Percentiles rank a stretch among this genome's conserved stretches.
phyloP scores from a whole-genome alignment of 2,329 filamentous ascomycete species.

The Hymenoscyphus salicellus region DNA sequence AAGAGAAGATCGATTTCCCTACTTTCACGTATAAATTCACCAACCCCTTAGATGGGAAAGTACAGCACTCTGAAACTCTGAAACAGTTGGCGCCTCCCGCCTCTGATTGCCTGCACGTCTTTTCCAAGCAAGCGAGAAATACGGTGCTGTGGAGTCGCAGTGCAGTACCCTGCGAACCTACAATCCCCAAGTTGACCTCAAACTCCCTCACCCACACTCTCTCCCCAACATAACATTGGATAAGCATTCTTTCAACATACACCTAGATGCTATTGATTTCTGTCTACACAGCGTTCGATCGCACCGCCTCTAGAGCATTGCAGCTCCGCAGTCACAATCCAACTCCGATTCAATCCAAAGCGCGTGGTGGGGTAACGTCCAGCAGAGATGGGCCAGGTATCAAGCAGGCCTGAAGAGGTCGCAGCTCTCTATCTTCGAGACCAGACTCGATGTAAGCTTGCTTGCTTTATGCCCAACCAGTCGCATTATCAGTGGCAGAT shows the following conservation, averaged over 20 bases:
- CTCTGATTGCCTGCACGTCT: too few species aligned
- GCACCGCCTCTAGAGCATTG: slow-evolving; percentile 18
- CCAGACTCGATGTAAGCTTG: slow-evolving; percentile 77
- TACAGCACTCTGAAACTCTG: too few species aligned
- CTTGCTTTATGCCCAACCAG: slow-evolving; percentile 9
- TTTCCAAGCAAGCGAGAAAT: background rate
- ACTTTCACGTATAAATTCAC: background rate
- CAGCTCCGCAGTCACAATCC: background rate
- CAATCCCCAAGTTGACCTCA: slow-evolving; percentile 9
- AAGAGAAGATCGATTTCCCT: background rate
- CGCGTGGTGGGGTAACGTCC: slow-evolving; percentile 32
- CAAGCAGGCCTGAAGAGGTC: slow-evolving; percentile 83
- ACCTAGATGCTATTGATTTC: slow-evolving; percentile 33
- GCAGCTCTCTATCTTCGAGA: slow-evolving; percentile 80
- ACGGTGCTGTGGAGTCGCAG: background rate
- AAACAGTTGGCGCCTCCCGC: too few species aligned
- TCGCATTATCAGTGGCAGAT: slow-evolving; percentile 16
- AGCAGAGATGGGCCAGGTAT: slow-evolving; percentile 80
- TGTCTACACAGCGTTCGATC: slow-evolving; percentile 25
- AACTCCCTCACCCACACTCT: slow-evolving; percentile 8
- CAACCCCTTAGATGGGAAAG: background rate
- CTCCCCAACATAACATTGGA: slow-evolving; percentile 25
- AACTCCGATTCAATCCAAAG: background rate
- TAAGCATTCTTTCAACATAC: slow-evolving; percentile 25
- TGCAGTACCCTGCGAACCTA: slow-evolving; percentile 2